Evolutionary conservation across 176 grass and related monocot species (phyloP), one percentile per base, ranked within the genome.

Genomic region (Cenchrus purpureus): DNA sequence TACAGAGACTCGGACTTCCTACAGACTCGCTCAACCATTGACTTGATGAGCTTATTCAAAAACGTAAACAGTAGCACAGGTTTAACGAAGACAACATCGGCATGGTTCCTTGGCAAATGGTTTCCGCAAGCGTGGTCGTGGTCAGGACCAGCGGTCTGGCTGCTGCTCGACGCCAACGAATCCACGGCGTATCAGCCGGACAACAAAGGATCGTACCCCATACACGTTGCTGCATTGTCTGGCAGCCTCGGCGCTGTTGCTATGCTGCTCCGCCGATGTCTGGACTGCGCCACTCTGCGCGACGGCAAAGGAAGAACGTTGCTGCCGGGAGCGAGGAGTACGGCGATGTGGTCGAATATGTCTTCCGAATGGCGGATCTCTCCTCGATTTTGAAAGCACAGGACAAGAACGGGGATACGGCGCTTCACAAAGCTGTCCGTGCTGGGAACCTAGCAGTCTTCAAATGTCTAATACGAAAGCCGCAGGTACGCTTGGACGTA

Each of bases 281-380:
- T 64, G 22, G 72, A 83, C 37, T 37, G 59, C n/a, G 72, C 74
- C 42, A 74, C 57, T 9, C 22, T 88, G 8, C 50, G 10, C 6
- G 86, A 83, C 62, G 11, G 1, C 8, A 12, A 53, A 16, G 79
- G 63, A 62, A 79, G 60, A 40, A 83, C 22, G 22, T 28, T 29
- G 80, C 86, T 13, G 80, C 50, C 0, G 63, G 62, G 57, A 2
- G 52, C 9, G 17, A 6, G 14, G 16, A 20, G 0, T 12, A 17
- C 2, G 0, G 25, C 25, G 25, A 3, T 0, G 34, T 84, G 12
- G 10, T 80, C 6, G 1, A 16, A 8, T n/a, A 42, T 42, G 53
- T 25, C 25, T 44, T 6, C 6, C 4, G 25, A 25, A 25, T 25
- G 0, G 3, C 61, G 2, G 1, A 17, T 11, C 1, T 77, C 5